These are phyloP conservation scores for Microbotryomycetes sp. DNA, from an alignment of 1,284 basidiomycete genomes.

Conservation along the genomic window DNA sequence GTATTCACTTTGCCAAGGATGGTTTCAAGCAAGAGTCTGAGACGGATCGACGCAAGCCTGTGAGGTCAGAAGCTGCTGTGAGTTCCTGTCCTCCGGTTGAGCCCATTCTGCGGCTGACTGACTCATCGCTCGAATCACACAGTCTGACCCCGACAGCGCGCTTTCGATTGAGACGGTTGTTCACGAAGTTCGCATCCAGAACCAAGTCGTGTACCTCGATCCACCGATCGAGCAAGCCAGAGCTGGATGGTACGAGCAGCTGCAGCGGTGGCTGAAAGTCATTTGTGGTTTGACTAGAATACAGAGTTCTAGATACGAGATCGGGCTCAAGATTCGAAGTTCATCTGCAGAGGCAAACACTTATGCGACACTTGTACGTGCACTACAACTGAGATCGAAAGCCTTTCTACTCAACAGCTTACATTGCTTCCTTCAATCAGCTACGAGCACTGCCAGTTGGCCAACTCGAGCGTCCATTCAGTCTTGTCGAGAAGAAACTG, in stretches of 20 bases:
- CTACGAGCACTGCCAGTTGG: conserved; percentile 67
- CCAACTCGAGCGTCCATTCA: conserved; percentile 73
- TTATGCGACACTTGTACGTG: too few relatives aligned
- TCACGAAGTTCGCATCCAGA: conserved; percentile 94
- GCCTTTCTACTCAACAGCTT: neutral
- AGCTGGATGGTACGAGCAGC: conserved; percentile 80
- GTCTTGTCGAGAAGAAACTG: conserved; percentile 80
- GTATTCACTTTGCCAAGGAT: conserved; percentile 60
- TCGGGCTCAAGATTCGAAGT: conserved; percentile 75
- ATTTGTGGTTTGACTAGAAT: conserved; percentile 84
- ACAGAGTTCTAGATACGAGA: conserved; percentile 92
- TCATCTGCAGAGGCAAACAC: neutral
- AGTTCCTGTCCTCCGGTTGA: neutral
- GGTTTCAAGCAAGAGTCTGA: conserved; percentile 51
- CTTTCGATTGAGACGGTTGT: conserved; percentile 73
- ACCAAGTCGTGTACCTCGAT: conserved; percentile 97
- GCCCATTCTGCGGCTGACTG: neutral
- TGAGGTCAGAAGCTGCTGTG: conserved; percentile 12
- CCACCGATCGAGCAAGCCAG: conserved; percentile 93
- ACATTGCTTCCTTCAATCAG: conserved; percentile 45
- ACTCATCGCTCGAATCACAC: conserved; percentile 39
- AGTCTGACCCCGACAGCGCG: conserved; percentile 52
- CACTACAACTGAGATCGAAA: neutral
- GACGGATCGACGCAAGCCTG: conserved; percentile 42
- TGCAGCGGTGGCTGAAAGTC: conserved; percentile 84